Percentiles rank a stretch among this genome's conserved stretches.
Evolutionary conservation across 179 eudicot species (phyloP).

Genomic region (Actinidia chinensis): DNA sequence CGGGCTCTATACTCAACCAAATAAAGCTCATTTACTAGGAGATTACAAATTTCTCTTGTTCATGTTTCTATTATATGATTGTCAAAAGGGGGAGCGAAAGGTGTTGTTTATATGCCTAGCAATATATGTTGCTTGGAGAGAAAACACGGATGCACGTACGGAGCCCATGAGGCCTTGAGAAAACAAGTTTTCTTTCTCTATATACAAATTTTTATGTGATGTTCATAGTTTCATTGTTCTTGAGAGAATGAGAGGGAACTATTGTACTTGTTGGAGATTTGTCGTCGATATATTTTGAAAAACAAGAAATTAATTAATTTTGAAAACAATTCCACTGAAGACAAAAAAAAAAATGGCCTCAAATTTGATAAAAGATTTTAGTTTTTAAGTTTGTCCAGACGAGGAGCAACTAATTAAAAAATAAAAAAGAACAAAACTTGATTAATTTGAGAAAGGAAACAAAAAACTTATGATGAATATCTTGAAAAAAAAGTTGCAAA

Average conservation of each 20-base stretch:
- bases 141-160: background rate
- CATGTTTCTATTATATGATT: background rate
- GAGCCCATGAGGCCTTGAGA: background rate
- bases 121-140: conserved; percentile 7
- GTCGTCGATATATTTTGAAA: background rate
- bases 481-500: no score
- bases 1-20: background rate
- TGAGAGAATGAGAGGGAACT: conserved; percentile 6
- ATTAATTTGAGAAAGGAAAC: no score
- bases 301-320: no score
- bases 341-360: no score
- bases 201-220: background rate
- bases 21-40: background rate
- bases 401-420: no score
- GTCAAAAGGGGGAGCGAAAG: background rate
- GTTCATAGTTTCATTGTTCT: background rate
- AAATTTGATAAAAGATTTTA: no score
- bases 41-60: background rate
- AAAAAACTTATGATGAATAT: no score
- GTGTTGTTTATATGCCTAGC: background rate
- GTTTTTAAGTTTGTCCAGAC: no score
- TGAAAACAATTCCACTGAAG: no score
- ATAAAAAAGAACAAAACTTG: no score
- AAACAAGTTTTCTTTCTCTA: background rate
- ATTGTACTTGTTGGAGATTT: background rate